Conservation (phyloP, 306 rosid genomes). For the Trifolium subterraneum region DNA sequence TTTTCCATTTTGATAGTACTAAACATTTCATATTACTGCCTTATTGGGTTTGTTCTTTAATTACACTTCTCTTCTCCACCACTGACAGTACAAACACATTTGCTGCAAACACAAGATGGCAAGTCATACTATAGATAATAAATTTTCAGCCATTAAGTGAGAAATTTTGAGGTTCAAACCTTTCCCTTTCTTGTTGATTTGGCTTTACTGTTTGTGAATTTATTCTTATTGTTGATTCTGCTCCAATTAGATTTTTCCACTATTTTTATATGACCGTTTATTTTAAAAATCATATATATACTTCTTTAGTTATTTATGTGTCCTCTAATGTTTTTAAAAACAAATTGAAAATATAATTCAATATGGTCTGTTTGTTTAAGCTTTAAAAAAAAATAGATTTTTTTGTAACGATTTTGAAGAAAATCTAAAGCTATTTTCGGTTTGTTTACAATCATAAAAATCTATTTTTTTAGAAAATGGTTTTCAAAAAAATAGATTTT, state of each 20-base stretch:
- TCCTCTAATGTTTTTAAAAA: background rate
- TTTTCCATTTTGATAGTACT: background rate
- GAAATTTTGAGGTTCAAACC: background rate
- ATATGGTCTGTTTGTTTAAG: too few species aligned
- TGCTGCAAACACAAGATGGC: too few species aligned
- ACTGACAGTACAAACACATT: too few species aligned
- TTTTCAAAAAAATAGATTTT: too few species aligned
- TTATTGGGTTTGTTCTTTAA: background rate
- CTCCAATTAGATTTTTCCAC: background rate
- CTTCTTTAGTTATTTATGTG: too few species aligned
- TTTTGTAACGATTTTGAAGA: too few species aligned
- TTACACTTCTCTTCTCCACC: background rate
- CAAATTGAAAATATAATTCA: constrained; percentile 35
- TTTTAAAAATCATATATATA: background rate
- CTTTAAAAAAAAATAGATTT: too few species aligned
- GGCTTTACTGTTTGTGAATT: background rate
- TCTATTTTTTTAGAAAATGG: too few species aligned
- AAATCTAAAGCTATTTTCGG: too few species aligned
- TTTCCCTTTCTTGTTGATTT: background rate
- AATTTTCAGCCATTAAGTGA: background rate
- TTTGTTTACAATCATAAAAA: too few species aligned
- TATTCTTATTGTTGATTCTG: background rate
- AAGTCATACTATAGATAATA: background rate
- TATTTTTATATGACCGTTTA: background rate
- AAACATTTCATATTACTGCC: background rate